Percentiles rank a stretch among this genome's conserved stretches.
These are phyloP conservation scores for Coffea canephora DNA, from an alignment of 257 asterid genomes.

Conservation along the genomic window DNA sequence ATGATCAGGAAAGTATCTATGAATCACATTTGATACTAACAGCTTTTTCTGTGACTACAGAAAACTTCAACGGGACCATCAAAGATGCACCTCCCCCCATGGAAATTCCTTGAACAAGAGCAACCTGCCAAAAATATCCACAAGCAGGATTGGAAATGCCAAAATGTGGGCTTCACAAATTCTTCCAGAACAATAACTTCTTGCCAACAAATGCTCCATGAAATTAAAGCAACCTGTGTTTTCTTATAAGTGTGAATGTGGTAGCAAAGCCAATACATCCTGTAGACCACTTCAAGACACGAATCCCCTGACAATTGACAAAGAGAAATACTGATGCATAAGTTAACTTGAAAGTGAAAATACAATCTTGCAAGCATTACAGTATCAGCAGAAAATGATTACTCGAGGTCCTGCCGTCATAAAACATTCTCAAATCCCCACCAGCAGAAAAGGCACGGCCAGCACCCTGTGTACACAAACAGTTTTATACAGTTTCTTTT, in stretches of 20 bases:
- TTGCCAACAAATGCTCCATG: background rate
- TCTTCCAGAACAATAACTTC: background rate
- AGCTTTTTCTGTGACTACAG: slow-evolving; percentile 92
- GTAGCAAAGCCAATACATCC: slow-evolving; percentile 97
- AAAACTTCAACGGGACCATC: slow-evolving; percentile 88
- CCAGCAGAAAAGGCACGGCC: slow-evolving; percentile 98
- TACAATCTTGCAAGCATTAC: slow-evolving; percentile 9
- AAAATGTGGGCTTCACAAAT: background rate
- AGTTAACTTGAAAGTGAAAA: slow-evolving; percentile 12
- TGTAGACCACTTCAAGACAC: slow-evolving; percentile 76
- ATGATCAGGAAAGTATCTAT: background rate
- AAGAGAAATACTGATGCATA: slow-evolving; percentile 3
- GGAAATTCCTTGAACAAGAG: slow-evolving; percentile 86
- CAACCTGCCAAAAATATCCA: slow-evolving; percentile 50
- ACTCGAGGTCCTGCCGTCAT: slow-evolving; percentile 75
- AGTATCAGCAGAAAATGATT: slow-evolving; percentile 16
- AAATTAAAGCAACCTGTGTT: slow-evolving; percentile 46
- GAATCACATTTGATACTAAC: slow-evolving; percentile 39
- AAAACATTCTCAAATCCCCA: slow-evolving; percentile 88
- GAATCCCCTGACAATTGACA: slow-evolving; percentile 77
- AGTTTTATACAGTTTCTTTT: slow-evolving; percentile 6
- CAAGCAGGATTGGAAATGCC: background rate
- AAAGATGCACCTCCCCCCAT: slow-evolving; percentile 99
- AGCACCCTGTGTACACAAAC: slow-evolving; percentile 54
- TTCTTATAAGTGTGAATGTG: slow-evolving; percentile 86